Conservation (phyloP, 257 asterid genomes). For the Solanum habrochaites region DNA sequence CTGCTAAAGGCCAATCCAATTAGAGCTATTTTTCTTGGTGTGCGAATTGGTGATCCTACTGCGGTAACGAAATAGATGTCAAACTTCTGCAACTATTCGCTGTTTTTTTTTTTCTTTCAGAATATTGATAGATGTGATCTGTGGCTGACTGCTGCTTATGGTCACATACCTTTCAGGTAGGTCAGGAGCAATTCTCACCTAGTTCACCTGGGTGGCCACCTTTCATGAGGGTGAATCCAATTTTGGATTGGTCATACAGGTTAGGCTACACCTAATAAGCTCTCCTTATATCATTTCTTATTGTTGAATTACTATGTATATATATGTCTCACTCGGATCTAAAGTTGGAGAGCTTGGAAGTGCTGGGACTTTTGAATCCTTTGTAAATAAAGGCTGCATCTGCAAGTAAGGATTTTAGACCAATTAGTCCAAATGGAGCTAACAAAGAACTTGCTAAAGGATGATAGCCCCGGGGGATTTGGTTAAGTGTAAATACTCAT, state of each 20-base stretch:
- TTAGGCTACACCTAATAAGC: neutral
- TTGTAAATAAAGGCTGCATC: neutral
- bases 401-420: neutral
- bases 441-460: neutral
- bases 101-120: neutral
- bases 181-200: constrained; percentile 92
- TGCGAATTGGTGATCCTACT: constrained; percentile 89
- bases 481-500: neutral
- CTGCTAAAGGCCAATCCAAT: constrained; percentile 64
- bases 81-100: neutral
- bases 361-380: neutral
- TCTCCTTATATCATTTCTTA: neutral
- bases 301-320: neutral
- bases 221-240: constrained; percentile 97
- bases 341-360: neutral
- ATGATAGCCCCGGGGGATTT: neutral
- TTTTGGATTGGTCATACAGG: constrained; percentile 98
- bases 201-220: constrained; percentile 97
- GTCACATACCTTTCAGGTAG: constrained; percentile 42
- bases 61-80: constrained; percentile 37
- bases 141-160: neutral
- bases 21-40: constrained; percentile 91
- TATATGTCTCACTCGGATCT: neutral
- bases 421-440: neutral
- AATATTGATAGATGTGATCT: neutral